Percentiles rank a stretch among this genome's conserved stretches.
Conservation (phyloP, 2,329 filamentous ascomycete species). For the Apiospora hydei region DNA sequence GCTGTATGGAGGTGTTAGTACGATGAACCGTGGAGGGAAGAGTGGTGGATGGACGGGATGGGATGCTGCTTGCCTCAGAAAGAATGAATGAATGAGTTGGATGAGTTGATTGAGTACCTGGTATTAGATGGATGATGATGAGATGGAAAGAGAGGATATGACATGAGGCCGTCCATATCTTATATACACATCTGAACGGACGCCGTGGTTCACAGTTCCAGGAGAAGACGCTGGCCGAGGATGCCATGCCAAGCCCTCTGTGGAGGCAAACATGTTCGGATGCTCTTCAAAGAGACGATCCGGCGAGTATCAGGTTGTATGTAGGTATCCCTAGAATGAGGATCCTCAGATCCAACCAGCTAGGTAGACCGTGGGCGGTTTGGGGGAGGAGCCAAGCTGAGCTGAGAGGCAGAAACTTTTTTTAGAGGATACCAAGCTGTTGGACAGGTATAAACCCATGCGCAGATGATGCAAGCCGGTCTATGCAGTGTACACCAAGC, state of each 20-base stretch:
- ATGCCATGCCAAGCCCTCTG: slow-evolving; percentile 39
- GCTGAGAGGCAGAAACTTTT: neutral
- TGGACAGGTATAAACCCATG: slow-evolving; percentile 7
- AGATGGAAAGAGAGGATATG: slow-evolving; percentile 35
- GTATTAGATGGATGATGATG: slow-evolving; percentile 43
- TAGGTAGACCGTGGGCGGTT: neutral
- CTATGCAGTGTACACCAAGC: neutral
- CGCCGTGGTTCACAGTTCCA: slow-evolving; percentile 32
- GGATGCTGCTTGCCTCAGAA: slow-evolving; percentile 50
- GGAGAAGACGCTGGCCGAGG: slow-evolving; percentile 35
- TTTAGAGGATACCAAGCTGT: slow-evolving; percentile 9
- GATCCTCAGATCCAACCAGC: slow-evolving; percentile 28
- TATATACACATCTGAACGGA: slow-evolving; percentile 45
- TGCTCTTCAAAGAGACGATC: slow-evolving; percentile 45
- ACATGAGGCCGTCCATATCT: slow-evolving; percentile 37
- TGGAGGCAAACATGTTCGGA: slow-evolving; percentile 45
- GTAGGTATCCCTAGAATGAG: slow-evolving; percentile 41
- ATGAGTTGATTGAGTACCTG: slow-evolving; percentile 39
- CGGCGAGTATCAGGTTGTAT: slow-evolving; percentile 50
- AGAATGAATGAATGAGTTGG: slow-evolving; percentile 47
- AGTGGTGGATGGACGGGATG: neutral
- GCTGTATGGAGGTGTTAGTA: slow-evolving; percentile 44
- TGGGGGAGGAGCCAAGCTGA: neutral
- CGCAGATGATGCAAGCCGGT: slow-evolving; percentile 11
- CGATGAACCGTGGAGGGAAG: slow-evolving; percentile 18